Base-by-base conservation (phyloP, 768 basidiomycete species). In the Pholiota microspora region DNA sequence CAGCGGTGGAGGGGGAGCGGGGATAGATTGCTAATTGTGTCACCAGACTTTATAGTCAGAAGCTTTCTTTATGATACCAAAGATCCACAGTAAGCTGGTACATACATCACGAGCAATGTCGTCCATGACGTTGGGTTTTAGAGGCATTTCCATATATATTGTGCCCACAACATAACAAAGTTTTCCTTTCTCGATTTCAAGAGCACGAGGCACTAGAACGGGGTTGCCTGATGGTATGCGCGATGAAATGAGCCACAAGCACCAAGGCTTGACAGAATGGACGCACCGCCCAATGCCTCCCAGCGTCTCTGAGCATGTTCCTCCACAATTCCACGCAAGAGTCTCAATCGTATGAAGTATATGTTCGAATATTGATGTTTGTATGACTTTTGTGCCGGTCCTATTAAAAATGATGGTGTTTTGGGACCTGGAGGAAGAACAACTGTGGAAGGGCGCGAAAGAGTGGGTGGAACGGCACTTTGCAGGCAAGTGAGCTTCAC, bases 131-230 rank as follows among this genome's bases (percentile, higher is more conserved):
- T 98, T 98, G 0, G 96, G 96, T 66, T 99, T 99, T 49, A 98
- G 77, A 7, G 94, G 92, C 97, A 99, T 99, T 56, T 99, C 94
- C 85, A 98, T 88, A 69, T 98, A 99, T 5, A 98, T 86, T 0
- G 97, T 99, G 3, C 97, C 97, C 51, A 97, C 76, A 57, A 98
- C 81, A 69, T 88, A 98, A 69, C 94, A 97, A 51, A 96, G 74
- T 62, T 88, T 77, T 0, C 88, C 88, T 62, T 92, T 90, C 44
- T 85, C 74, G 7, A 98, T 87, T 54, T 98, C 96, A 3, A 97
- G 83, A 2, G 96, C 89, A 27, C 92, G 80, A 5, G 85, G 78
- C n/a, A 95, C 81, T 27, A 86, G 78, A 9, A 77, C 64, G 0
- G 94, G 92, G 9, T 79, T 75, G 7, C 85, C 91, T 92, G 62